Percentiles rank a stretch among this genome's conserved stretches.
Evolutionary conservation across 805 yeast genomes (phyloP).

Genomic region (Ogataea ramenticola): DNA sequence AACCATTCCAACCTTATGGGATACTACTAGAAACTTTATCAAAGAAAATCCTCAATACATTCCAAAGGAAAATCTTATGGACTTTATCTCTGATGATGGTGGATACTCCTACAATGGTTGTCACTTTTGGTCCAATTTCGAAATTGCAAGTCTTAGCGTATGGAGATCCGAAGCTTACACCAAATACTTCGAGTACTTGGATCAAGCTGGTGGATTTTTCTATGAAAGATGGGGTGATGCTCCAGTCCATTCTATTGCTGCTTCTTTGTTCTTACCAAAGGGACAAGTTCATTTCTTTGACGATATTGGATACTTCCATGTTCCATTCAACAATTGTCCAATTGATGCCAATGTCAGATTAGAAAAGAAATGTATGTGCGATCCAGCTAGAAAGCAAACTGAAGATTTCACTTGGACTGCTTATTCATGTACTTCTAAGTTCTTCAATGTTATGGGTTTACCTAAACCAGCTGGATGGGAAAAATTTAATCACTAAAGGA

Average conservation of each 20-base stretch:
- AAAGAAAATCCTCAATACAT: slow-evolving; percentile 52
- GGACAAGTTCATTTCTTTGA: slow-evolving; percentile 72
- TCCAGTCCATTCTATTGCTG: slow-evolving; percentile 87
- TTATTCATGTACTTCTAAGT: slow-evolving; percentile 66
- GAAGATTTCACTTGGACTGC: slow-evolving; percentile 74
- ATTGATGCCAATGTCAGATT: slow-evolving; percentile 50
- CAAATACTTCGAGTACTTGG: slow-evolving; percentile 66
- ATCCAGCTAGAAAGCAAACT: slow-evolving; percentile 30
- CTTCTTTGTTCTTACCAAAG: slow-evolving; percentile 64
- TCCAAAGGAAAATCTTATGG: slow-evolving; percentile 55
- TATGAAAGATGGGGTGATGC: slow-evolving; percentile 96
- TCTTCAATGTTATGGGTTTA: slow-evolving; percentile 45
- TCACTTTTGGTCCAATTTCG: slow-evolving; percentile 91
- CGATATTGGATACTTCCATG: slow-evolving; percentile 80
- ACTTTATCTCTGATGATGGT: slow-evolving; percentile 62
- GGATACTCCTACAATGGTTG: slow-evolving; percentile 72
- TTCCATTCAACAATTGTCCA: slow-evolving; percentile 80
- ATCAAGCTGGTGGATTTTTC: slow-evolving; percentile 83
- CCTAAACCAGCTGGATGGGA: slow-evolving; percentile 69
- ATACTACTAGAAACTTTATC: slow-evolving; percentile 56
- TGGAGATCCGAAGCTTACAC: slow-evolving; percentile 70
- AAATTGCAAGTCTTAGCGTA: slow-evolving; percentile 65
- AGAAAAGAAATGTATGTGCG: slow-evolving; percentile 64
- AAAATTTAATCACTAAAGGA: slow-evolving; percentile 41
- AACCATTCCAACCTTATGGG: slow-evolving; percentile 76